Base-by-base conservation (phyloP, 2,329 filamentous ascomycete species). In the Cryphonectria naterciae region DNA sequence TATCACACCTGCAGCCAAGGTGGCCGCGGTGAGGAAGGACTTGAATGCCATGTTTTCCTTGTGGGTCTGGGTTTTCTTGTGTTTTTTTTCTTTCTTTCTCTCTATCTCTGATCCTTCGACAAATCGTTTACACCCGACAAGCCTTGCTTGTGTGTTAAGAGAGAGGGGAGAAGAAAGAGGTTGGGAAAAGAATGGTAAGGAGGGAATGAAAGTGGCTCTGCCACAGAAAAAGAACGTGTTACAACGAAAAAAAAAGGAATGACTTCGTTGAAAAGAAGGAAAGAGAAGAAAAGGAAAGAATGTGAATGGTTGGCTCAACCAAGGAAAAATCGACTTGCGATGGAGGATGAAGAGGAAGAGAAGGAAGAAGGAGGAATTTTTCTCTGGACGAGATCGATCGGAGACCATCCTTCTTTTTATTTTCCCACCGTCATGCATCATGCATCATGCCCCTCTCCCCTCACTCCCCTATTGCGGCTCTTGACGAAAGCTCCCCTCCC, bases 211-310 rank as follows among this genome's bases (percentile, higher is more conserved):
- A 43, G 49, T 62, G 71, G 71, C 71, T 19, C 71, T 71, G 71
- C 71, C 71, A 73, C 71, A 65, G 54, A 25, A 73, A 71, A 67
- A 71, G 68, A 72, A 71, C 41, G 68, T 71, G 22, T 19, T 37
- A 17, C 17, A 39, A 64, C 69, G 68, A 71, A 73, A 69, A 73
- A 69, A 60, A 71, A 73, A 73, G 60, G 69, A 71, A 67, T 67
- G 71, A 69, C 71, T 69, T 71, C 69, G 71, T 35, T 52, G 61
- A 43, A 28, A 62, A 32, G 32, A 32, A 61, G 37, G 32, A 37
- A 39, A 35, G 32, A 35, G 17, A 28, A 10, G 13, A 5, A 22
- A 19, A 62, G 7, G 8, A 64, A 43, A 46, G 69, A 69, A 67
- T 17, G 69, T 67, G 64, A 35, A 66, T 56, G 67, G 60, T 64